These are phyloP conservation scores for Tetraselmis chui DNA, from an alignment of 139 green algal genomes.

Conservation along the genomic window DNA sequence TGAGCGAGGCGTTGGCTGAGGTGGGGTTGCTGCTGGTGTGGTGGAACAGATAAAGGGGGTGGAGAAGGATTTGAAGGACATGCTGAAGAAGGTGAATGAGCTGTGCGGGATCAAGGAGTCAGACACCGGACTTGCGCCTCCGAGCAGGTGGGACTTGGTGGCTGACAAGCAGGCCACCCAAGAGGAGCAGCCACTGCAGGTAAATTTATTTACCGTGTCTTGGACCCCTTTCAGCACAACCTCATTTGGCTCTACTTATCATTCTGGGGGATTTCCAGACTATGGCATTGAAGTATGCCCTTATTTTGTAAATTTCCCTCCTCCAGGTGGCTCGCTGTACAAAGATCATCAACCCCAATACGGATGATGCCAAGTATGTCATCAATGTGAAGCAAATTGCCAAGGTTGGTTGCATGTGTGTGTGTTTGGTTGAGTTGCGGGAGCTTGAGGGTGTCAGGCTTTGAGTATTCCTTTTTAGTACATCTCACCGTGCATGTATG, in stretches of 20 bases:
- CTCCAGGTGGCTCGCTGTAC: slow-evolving; percentile 93
- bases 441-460: too few relatives aligned
- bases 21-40: neutral
- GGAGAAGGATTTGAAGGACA: slow-evolving; percentile 74
- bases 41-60: slow-evolving; percentile 65
- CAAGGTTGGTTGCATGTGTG: slow-evolving; percentile 55
- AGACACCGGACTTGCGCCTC: slow-evolving; percentile 89
- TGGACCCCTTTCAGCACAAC: too few relatives aligned
- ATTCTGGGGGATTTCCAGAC: too few relatives aligned
- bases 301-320: too few relatives aligned
- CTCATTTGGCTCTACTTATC: too few relatives aligned
- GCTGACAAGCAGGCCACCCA: slow-evolving; percentile 99
- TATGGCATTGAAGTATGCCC: too few relatives aligned
- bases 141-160: slow-evolving; percentile 97
- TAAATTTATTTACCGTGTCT: too few relatives aligned
- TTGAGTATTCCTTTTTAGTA: neutral
- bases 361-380: slow-evolving; percentile 97
- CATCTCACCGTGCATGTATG: slow-evolving; percentile 2
- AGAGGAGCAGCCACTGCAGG: slow-evolving; percentile 90
- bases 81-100: slow-evolving; percentile 79
- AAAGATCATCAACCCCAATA: slow-evolving; percentile 98
- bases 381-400: slow-evolving; percentile 99
- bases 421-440: neutral
- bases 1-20: neutral
- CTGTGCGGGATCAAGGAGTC: slow-evolving; percentile 89